Conservation (phyloP, 1,139 yeast genomes). For the Hyphopichia wangnamkhiaoensis region DNA sequence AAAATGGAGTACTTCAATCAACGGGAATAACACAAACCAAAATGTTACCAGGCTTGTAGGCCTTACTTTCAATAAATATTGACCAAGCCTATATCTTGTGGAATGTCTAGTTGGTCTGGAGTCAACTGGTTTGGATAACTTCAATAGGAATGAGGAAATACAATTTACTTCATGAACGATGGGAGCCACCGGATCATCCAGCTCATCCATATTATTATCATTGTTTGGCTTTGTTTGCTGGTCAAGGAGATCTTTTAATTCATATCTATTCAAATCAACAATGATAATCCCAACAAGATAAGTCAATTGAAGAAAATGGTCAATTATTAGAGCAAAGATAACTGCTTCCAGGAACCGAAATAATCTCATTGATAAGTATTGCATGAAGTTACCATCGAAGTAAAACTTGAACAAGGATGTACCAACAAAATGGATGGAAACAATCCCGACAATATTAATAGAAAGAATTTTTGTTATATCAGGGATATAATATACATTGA, state of each 20-base stretch:
- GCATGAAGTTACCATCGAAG: slow-evolving; percentile 20
- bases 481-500: slow-evolving; percentile 17
- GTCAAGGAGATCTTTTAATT: slow-evolving; percentile 53
- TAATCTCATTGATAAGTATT: slow-evolving; percentile 19
- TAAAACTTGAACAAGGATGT: slow-evolving; percentile 13
- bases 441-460: slow-evolving; percentile 13
- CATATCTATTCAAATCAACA: slow-evolving; percentile 65
- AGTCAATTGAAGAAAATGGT: slow-evolving; percentile 60
- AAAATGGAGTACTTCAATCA: slow-evolving; percentile 17
- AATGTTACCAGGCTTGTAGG: slow-evolving; percentile 27
- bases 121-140: slow-evolving; percentile 15
- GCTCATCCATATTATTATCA: neutral
- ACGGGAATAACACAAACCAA: slow-evolving; percentile 18
- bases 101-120: slow-evolving; percentile 22
- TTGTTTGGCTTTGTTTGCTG: neutral
- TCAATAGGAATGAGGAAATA: slow-evolving; percentile 27
- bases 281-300: slow-evolving; percentile 65
- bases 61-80: slow-evolving; percentile 33
- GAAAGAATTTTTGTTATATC: slow-evolving; percentile 19
- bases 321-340: slow-evolving; percentile 47
- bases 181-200: no score
- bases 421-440: slow-evolving; percentile 13
- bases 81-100: slow-evolving; percentile 32
- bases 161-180: slow-evolving; percentile 23
- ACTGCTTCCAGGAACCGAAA: slow-evolving; percentile 18